phyloP scores from a whole-genome alignment of 352 stramenopile genomes.

The Globisporangium uncinulatum region DNA sequence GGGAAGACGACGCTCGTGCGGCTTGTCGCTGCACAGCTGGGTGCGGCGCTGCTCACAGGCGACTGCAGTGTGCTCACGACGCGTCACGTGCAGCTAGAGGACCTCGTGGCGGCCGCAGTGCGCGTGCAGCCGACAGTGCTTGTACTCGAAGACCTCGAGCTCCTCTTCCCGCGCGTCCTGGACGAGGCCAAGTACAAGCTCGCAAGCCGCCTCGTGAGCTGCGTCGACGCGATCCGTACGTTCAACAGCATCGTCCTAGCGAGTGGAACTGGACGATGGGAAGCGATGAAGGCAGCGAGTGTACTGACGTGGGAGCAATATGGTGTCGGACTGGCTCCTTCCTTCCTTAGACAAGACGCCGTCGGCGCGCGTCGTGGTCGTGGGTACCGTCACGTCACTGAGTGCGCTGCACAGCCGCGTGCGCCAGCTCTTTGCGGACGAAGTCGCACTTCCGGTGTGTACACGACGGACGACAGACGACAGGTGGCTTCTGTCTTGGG shows the following conservation, averaged over 20 bases:
- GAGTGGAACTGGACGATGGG: too few relatives aligned
- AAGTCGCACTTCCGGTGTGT: slow-evolving; percentile 63
- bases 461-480: too few relatives aligned
- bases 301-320: not conserved
- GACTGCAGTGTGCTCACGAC: slow-evolving; percentile 55
- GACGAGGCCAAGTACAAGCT: slow-evolving; percentile 74
- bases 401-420: slow-evolving; percentile 54
- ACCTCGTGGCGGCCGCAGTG: slow-evolving; percentile 64
- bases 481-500: too few relatives aligned
- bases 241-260: not conserved
- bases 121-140: slow-evolving; percentile 69
- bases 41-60: slow-evolving; percentile 54
- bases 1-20: slow-evolving; percentile 71
- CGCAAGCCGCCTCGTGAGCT: slow-evolving; percentile 52
- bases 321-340: slow-evolving; percentile 1
- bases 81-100: slow-evolving; percentile 42
- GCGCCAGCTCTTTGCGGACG: slow-evolving; percentile 70
- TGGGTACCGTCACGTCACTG: slow-evolving; percentile 61
- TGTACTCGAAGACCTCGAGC: slow-evolving; percentile 66
- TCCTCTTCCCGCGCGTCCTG: slow-evolving; percentile 62
- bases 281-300: too few relatives aligned
- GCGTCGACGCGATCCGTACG: slow-evolving; percentile 52
- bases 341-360: slow-evolving; percentile 20
- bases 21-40: slow-evolving; percentile 37
- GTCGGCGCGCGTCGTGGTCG: slow-evolving; percentile 34